These are phyloP conservation scores for Macrotyloma uniflorum DNA, from an alignment of 306 rosid species.

Conservation along the genomic window DNA sequence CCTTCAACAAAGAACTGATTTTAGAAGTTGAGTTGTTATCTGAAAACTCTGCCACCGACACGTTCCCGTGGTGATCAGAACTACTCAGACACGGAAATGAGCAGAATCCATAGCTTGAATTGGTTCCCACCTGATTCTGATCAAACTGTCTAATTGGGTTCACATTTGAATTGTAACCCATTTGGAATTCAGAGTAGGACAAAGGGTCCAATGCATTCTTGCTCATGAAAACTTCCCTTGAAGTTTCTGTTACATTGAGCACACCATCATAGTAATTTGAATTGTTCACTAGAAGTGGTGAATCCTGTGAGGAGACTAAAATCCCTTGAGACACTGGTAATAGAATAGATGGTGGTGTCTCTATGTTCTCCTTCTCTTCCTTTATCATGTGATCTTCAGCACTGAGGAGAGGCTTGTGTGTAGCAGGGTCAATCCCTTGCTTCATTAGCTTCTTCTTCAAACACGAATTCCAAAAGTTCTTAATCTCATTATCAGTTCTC, in stretches of 20 bases:
- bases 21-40: conserved; percentile 59
- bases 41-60: conserved; percentile 60
- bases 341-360: conserved; percentile 38
- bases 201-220: conserved; percentile 55
- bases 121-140: conserved; percentile 36
- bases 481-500: conserved; percentile 94
- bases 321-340: conserved; percentile 39
- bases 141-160: conserved; percentile 29
- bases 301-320: conserved; percentile 44
- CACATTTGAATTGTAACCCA: conserved; percentile 43
- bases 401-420: conserved; percentile 68
- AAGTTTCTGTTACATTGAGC: conserved; percentile 39
- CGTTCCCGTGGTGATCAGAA: conserved; percentile 54
- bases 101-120: conserved; percentile 51
- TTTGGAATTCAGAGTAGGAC: conserved; percentile 61
- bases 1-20: conserved; percentile 57
- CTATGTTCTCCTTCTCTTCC: conserved; percentile 46
- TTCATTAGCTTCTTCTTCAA: conserved; percentile 91
- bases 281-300: conserved; percentile 54
- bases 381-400: conserved; percentile 35
- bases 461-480: conserved; percentile 91
- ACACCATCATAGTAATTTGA: conserved; percentile 48
- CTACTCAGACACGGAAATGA: conserved; percentile 72
- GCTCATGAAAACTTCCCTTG: conserved; percentile 42
- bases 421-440: conserved; percentile 92